phyloP scores from a whole-genome alignment of 306 rosid genomes.

The Prunus salicina region DNA sequence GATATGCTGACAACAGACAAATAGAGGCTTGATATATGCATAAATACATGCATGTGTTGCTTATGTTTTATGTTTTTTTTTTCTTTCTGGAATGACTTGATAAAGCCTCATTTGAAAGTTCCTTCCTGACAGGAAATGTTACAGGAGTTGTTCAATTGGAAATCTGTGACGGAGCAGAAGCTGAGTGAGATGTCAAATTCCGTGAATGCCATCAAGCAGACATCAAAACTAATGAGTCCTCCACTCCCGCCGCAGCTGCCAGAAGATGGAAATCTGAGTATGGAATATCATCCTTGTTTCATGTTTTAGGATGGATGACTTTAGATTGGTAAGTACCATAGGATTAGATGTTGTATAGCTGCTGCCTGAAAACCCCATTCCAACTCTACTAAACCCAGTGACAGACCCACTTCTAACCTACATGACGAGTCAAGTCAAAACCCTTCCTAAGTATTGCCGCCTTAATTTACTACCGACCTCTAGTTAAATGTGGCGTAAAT shows the following conservation, averaged over 20 bases:
- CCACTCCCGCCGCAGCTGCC: neutral
- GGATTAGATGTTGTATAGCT: conserved; percentile 17
- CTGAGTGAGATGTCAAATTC: conserved; percentile 57
- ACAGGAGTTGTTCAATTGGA: conserved; percentile 74
- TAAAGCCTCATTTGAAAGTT: conserved; percentile 8
- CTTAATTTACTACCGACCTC: neutral
- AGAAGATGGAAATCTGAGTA: conserved; percentile 15
- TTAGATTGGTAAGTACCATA: neutral
- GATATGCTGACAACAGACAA: conserved; percentile 11
- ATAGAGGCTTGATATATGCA: neutral
- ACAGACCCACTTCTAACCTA: conserved; percentile 3
- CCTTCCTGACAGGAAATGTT: conserved; percentile 59
- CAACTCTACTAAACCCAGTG: neutral
- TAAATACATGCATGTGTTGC: too few relatives aligned
- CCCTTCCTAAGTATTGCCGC: neutral
- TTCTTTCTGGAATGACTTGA: neutral
- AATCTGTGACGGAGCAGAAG: conserved; percentile 70
- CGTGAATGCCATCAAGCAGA: conserved; percentile 50
- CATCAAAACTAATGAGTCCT: conserved; percentile 34
- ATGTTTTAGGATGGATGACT: neutral
- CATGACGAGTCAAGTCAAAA: neutral
- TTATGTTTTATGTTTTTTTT: neutral
- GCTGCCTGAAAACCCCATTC: conserved; percentile 3
- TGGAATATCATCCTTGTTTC: conserved; percentile 11
- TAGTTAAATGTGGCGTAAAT: neutral